Conservation (phyloP, 1,284 basidiomycete genomes). For the Ustilago loliicola region DNA sequence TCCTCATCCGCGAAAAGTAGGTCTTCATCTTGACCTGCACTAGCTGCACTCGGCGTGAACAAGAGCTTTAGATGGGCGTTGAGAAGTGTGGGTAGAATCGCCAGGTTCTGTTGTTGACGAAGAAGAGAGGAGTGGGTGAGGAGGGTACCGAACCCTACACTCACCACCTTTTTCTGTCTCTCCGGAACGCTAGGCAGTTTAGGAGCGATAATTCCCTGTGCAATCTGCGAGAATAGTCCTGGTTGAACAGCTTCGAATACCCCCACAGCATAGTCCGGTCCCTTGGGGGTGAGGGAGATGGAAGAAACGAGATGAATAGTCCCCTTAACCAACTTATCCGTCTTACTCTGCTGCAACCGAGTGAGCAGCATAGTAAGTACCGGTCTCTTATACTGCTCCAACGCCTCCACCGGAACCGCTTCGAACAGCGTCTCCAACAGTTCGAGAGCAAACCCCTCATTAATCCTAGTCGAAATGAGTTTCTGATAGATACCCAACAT, state of each 20-base stretch:
- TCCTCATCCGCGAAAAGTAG: conserved; percentile 88
- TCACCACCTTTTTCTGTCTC: conserved; percentile 85
- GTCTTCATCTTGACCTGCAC: conserved; percentile 74
- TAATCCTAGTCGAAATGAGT: conserved; percentile 86
- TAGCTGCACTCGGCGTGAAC: conserved; percentile 80
- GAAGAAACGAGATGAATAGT: conserved; percentile 84
- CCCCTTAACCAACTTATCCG: conserved; percentile 86
- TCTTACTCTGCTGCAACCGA: conserved; percentile 87
- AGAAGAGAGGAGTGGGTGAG: conserved; percentile 75
- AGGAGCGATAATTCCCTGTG: conserved; percentile 83
- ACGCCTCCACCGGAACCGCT: conserved; percentile 78
- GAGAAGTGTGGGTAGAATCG: conserved; percentile 18
- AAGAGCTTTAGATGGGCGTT: conserved; percentile 77
- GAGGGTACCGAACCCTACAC: conserved; percentile 84
- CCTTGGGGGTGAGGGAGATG: conserved; percentile 18
- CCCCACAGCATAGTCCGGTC: conserved; percentile 82
- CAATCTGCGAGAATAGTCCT: conserved; percentile 83
- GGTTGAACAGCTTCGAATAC: conserved; percentile 87
- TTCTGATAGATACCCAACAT: conserved; percentile 93
- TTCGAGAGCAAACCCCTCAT: conserved; percentile 92
- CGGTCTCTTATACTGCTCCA: conserved; percentile 80
- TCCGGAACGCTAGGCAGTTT: conserved; percentile 83
- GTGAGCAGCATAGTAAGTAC: conserved; percentile 86
- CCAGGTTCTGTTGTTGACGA: conserved; percentile 76
- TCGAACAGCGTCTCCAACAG: conserved; percentile 83